These are phyloP conservation scores for Echites panduratus DNA, from an alignment of 257 asterid species.

Conservation along the genomic window DNA sequence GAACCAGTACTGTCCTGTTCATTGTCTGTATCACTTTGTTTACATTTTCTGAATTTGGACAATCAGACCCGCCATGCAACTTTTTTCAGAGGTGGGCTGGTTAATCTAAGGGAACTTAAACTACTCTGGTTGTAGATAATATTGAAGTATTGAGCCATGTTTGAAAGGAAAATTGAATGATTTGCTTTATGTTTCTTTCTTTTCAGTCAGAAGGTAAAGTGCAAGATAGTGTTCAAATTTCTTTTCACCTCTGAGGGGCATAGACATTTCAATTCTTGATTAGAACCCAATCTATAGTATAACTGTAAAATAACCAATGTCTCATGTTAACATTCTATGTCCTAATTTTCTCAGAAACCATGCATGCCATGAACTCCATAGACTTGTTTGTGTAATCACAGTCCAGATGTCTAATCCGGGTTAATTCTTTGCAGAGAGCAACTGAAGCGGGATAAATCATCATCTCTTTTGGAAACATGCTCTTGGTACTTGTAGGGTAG, in stretches of 20 bases:
- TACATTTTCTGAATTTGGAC: no score
- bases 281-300: neutral
- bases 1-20: no score
- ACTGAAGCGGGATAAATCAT: neutral
- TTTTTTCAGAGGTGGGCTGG: neutral
- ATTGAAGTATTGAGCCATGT: neutral
- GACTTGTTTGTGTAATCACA: neutral
- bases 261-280: neutral
- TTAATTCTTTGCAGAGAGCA: constrained; percentile 2
- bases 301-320: neutral
- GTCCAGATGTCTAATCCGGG: neutral
- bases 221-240: neutral
- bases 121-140: neutral
- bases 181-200: neutral
- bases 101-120: neutral
- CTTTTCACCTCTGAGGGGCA: neutral
- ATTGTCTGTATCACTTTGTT: no score
- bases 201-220: neutral
- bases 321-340: neutral
- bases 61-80: no score
- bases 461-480: constrained; percentile 8
- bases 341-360: neutral
- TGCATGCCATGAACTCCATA: neutral
- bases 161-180: no score
- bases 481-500: neutral